Evolutionary conservation across 768 basidiomycete species (phyloP).

Genomic region (Mrakia blollopis): DNA sequence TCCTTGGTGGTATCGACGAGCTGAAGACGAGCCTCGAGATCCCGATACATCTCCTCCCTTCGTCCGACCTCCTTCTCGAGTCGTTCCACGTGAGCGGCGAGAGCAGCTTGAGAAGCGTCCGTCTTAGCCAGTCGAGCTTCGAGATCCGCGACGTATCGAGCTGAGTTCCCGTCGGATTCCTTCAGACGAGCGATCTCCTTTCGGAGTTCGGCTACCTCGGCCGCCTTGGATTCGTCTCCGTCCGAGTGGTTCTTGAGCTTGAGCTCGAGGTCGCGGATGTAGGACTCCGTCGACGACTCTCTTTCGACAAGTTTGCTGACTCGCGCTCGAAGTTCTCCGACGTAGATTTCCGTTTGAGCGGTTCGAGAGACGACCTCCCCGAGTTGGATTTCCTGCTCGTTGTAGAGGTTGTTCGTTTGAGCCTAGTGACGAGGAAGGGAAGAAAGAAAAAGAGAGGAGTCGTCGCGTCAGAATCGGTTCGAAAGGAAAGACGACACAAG

Average conservation of each 20-base stretch:
- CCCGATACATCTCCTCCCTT: slow-evolving; percentile 65
- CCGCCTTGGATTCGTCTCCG: slow-evolving; percentile 64
- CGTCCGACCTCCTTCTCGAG: slow-evolving; percentile 71
- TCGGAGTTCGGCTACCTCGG: slow-evolving; percentile 74
- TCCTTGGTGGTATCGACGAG: slow-evolving; percentile 55
- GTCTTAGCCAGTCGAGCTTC: slow-evolving; percentile 64
- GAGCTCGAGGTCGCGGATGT: slow-evolving; percentile 87
- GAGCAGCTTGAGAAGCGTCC: slow-evolving; percentile 49
- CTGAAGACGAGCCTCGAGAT: slow-evolving; percentile 67
- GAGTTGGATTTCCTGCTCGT: slow-evolving; percentile 78
- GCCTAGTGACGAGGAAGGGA: slow-evolving; percentile 41
- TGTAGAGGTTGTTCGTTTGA: slow-evolving; percentile 85
- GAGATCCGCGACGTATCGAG: slow-evolving; percentile 77
- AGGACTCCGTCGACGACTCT: slow-evolving; percentile 90
- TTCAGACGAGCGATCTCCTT: slow-evolving; percentile 74
- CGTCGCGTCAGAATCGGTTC: neutral
- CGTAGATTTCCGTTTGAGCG: slow-evolving; percentile 72
- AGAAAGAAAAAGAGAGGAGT: neutral
- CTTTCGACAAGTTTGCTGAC: slow-evolving; percentile 78
- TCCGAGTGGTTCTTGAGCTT: slow-evolving; percentile 84
- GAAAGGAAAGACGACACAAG: neutral
- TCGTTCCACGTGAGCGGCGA: slow-evolving; percentile 66
- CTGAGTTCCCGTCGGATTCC: slow-evolving; percentile 65
- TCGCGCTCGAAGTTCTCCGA: slow-evolving; percentile 75
- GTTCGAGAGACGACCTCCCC: slow-evolving; percentile 54